These are phyloP conservation scores for Corynespora cassiicola DNA, from an alignment of 2,329 filamentous ascomycete species.

Conservation along the genomic window DNA sequence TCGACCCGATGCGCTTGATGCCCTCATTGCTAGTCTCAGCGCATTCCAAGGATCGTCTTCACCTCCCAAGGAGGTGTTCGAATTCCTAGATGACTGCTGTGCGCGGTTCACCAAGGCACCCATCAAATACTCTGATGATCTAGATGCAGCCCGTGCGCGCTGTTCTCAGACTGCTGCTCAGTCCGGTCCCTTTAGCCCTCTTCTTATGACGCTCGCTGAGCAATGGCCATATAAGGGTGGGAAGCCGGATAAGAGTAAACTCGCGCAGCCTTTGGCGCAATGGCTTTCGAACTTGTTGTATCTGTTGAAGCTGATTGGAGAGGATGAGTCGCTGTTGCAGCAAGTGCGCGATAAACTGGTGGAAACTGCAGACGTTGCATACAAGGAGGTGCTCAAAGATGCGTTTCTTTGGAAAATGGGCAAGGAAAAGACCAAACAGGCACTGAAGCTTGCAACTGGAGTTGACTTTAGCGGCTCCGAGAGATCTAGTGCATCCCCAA, in stretches of 20 bases:
- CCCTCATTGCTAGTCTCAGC: constrained; percentile 56
- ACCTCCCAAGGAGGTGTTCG: constrained; percentile 58
- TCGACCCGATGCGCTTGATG: constrained; percentile 47
- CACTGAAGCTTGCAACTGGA: constrained; percentile 39
- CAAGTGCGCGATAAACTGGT: constrained; percentile 36
- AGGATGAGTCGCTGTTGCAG: constrained; percentile 35
- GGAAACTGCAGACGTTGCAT: constrained; percentile 30
- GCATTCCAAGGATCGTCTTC: constrained; percentile 40
- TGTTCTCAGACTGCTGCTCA: constrained; percentile 21
- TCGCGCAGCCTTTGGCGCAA: constrained; percentile 37
- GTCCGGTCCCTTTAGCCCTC: constrained; percentile 60
- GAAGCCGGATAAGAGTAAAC: constrained; percentile 27
- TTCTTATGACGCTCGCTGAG: constrained; percentile 75
- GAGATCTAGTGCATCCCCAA: constrained; percentile 35
- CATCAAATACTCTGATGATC: constrained; percentile 80
- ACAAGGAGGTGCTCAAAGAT: constrained; percentile 40
- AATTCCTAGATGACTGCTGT: constrained; percentile 83
- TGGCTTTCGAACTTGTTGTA: constrained; percentile 45
- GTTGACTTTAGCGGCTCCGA: constrained; percentile 44
- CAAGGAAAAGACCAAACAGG: constrained; percentile 43
- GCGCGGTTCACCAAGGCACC: constrained; percentile 76
- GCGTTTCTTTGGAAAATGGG: constrained; percentile 46
- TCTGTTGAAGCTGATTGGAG: constrained; percentile 43
- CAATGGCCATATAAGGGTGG: constrained; percentile 72
- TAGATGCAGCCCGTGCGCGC: constrained; percentile 58